These are phyloP conservation scores for Miscanthus lutarioriparius DNA, from an alignment of 176 grass and related monocot species.

Conservation along the genomic window DNA sequence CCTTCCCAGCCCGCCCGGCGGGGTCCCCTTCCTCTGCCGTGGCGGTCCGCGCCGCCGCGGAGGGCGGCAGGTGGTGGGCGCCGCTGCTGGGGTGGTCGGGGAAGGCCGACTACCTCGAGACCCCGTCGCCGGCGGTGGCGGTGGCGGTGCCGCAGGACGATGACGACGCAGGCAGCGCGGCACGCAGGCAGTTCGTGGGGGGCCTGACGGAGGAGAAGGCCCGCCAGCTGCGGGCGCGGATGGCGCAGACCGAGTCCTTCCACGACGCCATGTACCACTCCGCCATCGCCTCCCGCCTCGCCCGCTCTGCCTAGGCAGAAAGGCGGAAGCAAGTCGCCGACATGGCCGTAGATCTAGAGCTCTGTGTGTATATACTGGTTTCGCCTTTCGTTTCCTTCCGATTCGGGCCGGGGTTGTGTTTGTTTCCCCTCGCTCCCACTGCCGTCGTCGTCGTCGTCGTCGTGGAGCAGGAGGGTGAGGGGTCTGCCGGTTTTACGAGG, in stretches of 20 bases:
- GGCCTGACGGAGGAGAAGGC: slow-evolving; percentile 88
- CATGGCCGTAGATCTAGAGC: not conserved
- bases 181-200: slow-evolving; percentile 13
- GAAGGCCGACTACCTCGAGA: slow-evolving; percentile 72
- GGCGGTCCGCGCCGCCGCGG: not conserved
- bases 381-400: not conserved
- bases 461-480: not conserved
- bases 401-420: not conserved
- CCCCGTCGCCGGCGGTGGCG: not conserved
- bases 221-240: slow-evolving; percentile 63
- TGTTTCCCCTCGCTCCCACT: not conserved
- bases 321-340: not conserved
- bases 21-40: not conserved
- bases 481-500: not conserved
- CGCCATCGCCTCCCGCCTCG: slow-evolving; percentile 89
- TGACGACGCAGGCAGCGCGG: not conserved
- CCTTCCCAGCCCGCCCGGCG: not conserved
- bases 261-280: slow-evolving; percentile 97
- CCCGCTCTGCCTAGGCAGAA: not conserved
- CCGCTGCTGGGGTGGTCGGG: slow-evolving; percentile 73
- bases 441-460: not conserved
- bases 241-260: slow-evolving; percentile 66
- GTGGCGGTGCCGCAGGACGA: no score
- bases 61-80: slow-evolving; percentile 70
- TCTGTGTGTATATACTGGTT: slow-evolving; percentile 14